Base-by-base conservation (phyloP, 331 rosid species). In the Rhamnella rubrinervis region DNA sequence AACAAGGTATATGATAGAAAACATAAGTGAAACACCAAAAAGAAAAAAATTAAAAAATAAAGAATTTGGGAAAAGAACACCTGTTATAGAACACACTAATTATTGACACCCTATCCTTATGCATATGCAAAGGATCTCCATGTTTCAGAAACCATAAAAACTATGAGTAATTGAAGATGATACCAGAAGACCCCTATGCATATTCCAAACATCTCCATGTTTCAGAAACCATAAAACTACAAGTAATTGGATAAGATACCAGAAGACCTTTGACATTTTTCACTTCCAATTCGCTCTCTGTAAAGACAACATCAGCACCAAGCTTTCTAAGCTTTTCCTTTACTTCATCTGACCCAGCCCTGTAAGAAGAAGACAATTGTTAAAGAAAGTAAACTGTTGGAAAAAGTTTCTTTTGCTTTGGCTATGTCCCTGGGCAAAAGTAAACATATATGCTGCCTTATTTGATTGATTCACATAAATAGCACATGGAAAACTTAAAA, bases 201-300 rank as follows among this genome's bases (percentile, higher is more conserved):
- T 26, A 23, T 52, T 18, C 8, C 25, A 51, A 69, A 17, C 21
- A 59, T 21, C 31, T 67, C 69, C 12, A 14, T 28, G 16, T 9
- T 40, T 69, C 40, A 44, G 64, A 65, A 12, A 39, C 55, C 14
- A 74, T 76, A 40, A 67, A 59, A 26, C 31, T 38, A 73, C 26
- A 47, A 71, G 76, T 53, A 50, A 69, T 63, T 57, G 59, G 28
- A 73, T 37, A 62, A n/a, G 65, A 55, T 87, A 93, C 98, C 98
- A 93, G 79, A 80, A 93, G 85, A 82, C 83, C 81, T 87, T 93
- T 93, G 80, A 93, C 80, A 76, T 88, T 90, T 86, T 90, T 93
- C 78, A 87, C 86, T 79, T 87, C 92, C 82, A 90, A 79, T 82
- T 90, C 89, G 41, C 78, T 87, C 75, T 90, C 98, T 0, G 92